A percentile compares a stretch with the other conserved stretches of the same genome.
Conservation (phyloP, 2,329 filamentous ascomycete species). For the Hypoxylon sp. region DNA sequence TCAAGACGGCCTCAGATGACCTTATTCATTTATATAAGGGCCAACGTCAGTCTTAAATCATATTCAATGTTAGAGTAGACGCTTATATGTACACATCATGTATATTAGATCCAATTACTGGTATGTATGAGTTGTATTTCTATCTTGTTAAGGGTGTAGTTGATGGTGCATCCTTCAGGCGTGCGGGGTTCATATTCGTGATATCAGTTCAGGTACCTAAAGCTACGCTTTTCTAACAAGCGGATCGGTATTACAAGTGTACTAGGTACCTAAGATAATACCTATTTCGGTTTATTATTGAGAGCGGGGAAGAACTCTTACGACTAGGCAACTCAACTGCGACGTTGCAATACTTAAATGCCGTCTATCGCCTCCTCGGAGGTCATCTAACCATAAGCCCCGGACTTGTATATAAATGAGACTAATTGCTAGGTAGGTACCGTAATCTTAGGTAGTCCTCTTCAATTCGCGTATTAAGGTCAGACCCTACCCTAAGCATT, state of each 20-base stretch:
- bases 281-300: background rate
- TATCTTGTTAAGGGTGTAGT: too few relatives aligned
- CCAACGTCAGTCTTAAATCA: background rate
- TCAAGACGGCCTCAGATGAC: conserved; percentile 34
- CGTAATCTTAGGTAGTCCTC: background rate
- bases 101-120: background rate
- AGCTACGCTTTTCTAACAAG: too few relatives aligned
- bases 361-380: background rate
- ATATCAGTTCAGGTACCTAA: background rate
- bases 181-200: background rate
- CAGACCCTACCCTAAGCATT: background rate
- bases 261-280: background rate
- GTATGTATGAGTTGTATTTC: too few relatives aligned
- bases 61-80: background rate
- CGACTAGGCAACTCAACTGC: background rate
- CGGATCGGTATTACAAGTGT: background rate
- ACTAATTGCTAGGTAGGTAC: too few relatives aligned
- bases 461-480: background rate
- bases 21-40: conserved; percentile 29
- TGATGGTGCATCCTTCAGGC: background rate
- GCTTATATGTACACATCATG: background rate
- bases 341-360: background rate
- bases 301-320: background rate
- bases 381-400: background rate
- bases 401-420: background rate